These are phyloP conservation scores for Ceratocystis albifundus DNA, from an alignment of 2,329 filamentous ascomycete genomes.

Conservation along the genomic window DNA sequence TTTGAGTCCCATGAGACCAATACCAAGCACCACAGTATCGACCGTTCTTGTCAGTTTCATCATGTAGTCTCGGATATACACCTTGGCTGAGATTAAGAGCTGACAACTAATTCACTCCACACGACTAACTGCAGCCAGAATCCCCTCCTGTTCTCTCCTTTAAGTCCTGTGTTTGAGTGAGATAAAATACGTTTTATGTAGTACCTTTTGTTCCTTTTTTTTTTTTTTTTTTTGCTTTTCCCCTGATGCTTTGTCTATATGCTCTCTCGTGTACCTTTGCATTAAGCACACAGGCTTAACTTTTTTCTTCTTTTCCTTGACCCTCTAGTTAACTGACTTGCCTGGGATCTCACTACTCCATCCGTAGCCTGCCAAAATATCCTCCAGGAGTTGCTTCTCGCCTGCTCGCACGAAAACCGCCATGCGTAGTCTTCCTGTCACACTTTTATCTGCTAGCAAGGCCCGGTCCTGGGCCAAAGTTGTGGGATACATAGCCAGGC, in stretches of 20 bases:
- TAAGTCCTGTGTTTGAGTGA: not conserved
- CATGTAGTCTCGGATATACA: not conserved
- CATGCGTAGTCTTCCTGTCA: constrained; percentile 40
- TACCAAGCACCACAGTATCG: not conserved
- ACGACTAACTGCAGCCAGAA: not conserved
- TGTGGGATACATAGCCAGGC: constrained; percentile 36
- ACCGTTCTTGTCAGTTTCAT: not conserved
- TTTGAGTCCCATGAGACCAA: not conserved
- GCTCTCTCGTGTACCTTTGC: not conserved
- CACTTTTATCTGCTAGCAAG: constrained; percentile 29
- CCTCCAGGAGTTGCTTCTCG: constrained; percentile 56
- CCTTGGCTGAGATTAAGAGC: not conserved
- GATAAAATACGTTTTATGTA: not conserved
- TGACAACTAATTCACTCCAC: not conserved
- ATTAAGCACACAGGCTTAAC: constrained; percentile 12
- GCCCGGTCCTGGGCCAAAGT: constrained; percentile 33
- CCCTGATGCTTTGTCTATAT: not conserved
- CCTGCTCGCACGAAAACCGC: constrained; percentile 57
- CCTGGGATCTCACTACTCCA: constrained; percentile 27
- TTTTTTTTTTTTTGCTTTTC: not conserved
- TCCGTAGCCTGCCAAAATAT: constrained; percentile 34
- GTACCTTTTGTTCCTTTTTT: not conserved
- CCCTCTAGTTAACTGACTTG: constrained; percentile 10
- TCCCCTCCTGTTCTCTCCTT: too few relatives aligned
- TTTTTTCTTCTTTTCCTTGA: constrained; percentile 26